These are phyloP conservation scores for Trichoderma arundinaceum DNA, from an alignment of 2,329 filamentous ascomycete species.

Conservation along the genomic window DNA sequence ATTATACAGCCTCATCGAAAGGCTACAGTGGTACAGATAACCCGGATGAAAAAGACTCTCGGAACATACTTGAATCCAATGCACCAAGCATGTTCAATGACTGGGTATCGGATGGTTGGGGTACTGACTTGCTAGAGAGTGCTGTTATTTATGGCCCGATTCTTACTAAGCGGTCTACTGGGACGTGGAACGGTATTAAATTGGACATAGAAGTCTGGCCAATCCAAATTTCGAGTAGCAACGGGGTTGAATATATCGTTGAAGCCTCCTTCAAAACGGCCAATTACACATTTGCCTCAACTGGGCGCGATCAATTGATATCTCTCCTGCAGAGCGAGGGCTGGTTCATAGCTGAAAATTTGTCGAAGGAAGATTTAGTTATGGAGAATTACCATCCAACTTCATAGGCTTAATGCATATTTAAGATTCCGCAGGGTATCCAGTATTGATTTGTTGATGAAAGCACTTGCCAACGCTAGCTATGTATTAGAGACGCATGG, in stretches of 20 bases:
- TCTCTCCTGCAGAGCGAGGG: slow-evolving; percentile 2
- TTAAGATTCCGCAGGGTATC: neutral
- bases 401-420: neutral
- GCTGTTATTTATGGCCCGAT: slow-evolving; percentile 12
- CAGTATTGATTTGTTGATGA: too few relatives aligned
- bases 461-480: too few relatives aligned
- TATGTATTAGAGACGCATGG: too few relatives aligned
- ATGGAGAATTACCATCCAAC: slow-evolving; percentile 23
- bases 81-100: slow-evolving; percentile 18
- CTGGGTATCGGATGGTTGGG: slow-evolving; percentile 14
- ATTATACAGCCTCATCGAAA: slow-evolving; percentile 17
- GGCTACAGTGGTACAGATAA: slow-evolving; percentile 24
- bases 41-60: slow-evolving; percentile 2
- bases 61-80: slow-evolving; percentile 11
- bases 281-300: neutral
- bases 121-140: slow-evolving; percentile 14
- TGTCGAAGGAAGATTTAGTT: slow-evolving; percentile 19
- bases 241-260: slow-evolving; percentile 19
- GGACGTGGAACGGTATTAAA: slow-evolving; percentile 7
- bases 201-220: slow-evolving; percentile 26
- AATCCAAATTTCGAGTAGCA: slow-evolving; percentile 7
- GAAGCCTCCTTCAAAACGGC: slow-evolving; percentile 16
- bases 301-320: slow-evolving; percentile 10
- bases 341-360: slow-evolving; percentile 21
- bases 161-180: slow-evolving; percentile 22